Conservation (phyloP, 257 asterid genomes). For the Datura wrightii region DNA sequence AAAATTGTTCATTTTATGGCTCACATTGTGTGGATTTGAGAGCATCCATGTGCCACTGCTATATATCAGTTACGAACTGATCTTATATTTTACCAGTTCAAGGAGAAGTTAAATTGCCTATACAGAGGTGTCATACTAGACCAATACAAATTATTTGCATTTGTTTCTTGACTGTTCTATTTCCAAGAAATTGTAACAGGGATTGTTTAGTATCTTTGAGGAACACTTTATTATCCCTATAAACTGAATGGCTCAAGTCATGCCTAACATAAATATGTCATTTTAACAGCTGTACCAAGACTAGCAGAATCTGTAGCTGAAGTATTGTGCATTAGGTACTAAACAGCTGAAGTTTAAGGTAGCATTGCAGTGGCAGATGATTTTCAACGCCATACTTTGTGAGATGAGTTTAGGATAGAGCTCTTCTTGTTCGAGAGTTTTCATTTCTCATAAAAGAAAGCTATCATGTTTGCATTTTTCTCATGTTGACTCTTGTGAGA, state of each 20-base stretch:
- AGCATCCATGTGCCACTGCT: conserved; percentile 12
- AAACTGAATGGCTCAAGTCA: background rate
- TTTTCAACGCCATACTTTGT: background rate
- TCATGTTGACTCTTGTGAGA: background rate
- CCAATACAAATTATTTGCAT: background rate
- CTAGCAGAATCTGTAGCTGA: background rate
- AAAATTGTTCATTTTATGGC: background rate
- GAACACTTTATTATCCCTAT: background rate
- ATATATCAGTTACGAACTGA: background rate
- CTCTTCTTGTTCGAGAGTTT: background rate
- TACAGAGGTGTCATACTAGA: conserved; percentile 20
- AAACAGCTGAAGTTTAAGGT: background rate
- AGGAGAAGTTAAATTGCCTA: background rate
- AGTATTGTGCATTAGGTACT: background rate
- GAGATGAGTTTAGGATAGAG: conserved; percentile 16
- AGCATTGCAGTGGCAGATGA: background rate
- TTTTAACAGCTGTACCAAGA: background rate
- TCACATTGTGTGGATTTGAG: background rate
- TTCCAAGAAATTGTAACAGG: background rate
- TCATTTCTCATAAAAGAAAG: background rate
- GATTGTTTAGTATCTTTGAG: background rate
- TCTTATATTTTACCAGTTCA: background rate
- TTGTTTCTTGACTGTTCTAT: background rate
- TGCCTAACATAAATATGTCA: background rate
- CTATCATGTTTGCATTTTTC: background rate